Base-by-base conservation (phyloP, 192 early-diverging fungal species). In the Coemansia sp. region DNA sequence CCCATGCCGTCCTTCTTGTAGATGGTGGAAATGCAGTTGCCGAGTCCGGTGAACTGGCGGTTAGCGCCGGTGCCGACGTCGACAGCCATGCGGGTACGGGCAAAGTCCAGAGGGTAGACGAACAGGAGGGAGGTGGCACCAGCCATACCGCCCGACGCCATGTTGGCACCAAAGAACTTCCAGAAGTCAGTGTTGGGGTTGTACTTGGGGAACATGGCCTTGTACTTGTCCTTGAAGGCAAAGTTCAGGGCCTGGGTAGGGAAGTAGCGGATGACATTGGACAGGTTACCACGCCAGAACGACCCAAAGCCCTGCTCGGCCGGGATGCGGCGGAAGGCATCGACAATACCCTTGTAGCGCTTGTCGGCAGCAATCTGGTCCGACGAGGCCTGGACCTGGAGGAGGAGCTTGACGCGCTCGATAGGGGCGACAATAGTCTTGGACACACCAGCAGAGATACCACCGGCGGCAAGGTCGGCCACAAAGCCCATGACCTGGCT, bases 171-270 rank as follows among this genome's bases (percentile, higher is more conserved):
- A 69, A 98, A 91, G 85, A 91, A 94, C 73, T 88, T 84, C 82
- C 89, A 90, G 82, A 94, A 93, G 66, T 89, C 89, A 73, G 90
- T 88, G 53, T 85, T 88, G 59, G 89, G 85, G 83, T 86, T 89
- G 73, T 90, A 86, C 73, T 85, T 86, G 77, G 87, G 91, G 88
- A 98, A 96, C 89, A 96, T 88, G 72, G 87, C 73, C 89, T 97
- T 97, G 89, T 95, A 95, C 85, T 92, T 92, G 84, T 97, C 94
- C 86, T 94, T 96, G 88, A 93, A 95, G 45, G 95, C 95, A 85
- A 98, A 94, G 89, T 96, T 97, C 74, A 97, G 85, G 50, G 95
- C 97, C 85, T 97, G 95, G 61, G 94, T 95, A 64, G 97, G 97
- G 88, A 97, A 97, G 90, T 97, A 97, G 82, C 97, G 92, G 85